phyloP scores from a whole-genome alignment of 441 rosid genomes.

The Gossypium lobatum region DNA sequence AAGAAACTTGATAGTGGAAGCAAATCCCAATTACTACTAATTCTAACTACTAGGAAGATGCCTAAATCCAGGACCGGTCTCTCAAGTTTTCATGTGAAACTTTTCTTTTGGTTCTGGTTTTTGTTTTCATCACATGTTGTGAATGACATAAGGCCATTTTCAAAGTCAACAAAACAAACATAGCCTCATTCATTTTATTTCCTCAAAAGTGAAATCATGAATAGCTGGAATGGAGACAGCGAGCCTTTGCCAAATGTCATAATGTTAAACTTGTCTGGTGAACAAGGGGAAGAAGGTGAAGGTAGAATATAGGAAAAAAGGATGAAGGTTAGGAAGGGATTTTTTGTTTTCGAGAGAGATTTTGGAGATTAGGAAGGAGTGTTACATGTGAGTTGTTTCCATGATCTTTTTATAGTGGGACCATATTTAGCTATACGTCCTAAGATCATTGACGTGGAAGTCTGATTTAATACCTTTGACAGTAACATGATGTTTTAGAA shows the following conservation, averaged over 20 bases:
- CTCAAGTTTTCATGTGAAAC: not conserved
- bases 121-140: not conserved
- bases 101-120: not conserved
- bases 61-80: not conserved
- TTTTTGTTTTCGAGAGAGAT: too few relatives aligned
- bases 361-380: too few relatives aligned
- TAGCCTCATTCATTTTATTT: not conserved
- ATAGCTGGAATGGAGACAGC: not conserved
- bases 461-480: too few relatives aligned
- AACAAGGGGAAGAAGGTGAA: too few relatives aligned
- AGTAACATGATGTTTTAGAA: too few relatives aligned
- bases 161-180: conserved; percentile 5
- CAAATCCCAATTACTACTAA: not conserved
- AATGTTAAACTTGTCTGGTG: too few relatives aligned
- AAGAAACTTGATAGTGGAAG: not conserved
- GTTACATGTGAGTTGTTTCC: too few relatives aligned
- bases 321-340: too few relatives aligned
- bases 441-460: too few relatives aligned
- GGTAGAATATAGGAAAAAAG: too few relatives aligned
- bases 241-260: not conserved
- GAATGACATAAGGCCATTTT: not conserved
- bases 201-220: conserved; percentile 3
- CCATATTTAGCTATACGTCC: too few relatives aligned
- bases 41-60: not conserved
- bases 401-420: too few relatives aligned